These are phyloP conservation scores for Rubus parviflorus DNA, from an alignment of 306 rosid genomes.

Conservation along the genomic window DNA sequence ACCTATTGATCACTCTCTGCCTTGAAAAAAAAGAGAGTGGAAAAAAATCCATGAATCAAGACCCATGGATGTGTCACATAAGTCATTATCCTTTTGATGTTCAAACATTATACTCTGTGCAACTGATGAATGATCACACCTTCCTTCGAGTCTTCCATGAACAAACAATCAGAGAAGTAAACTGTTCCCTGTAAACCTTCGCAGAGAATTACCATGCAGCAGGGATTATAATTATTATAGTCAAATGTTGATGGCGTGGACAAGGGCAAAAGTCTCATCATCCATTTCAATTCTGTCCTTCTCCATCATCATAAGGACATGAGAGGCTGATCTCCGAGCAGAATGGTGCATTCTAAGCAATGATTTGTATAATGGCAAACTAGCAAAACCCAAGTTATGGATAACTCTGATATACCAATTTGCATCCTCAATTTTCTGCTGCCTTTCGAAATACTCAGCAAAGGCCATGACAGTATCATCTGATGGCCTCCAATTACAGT, in stretches of 20 bases:
- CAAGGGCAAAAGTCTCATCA: conserved; percentile 49
- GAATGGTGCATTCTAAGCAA: conserved; percentile 56
- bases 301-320: conserved; percentile 57
- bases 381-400: conserved; percentile 44
- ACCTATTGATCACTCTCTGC: background rate
- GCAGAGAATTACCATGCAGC: background rate
- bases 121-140: background rate
- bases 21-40: background rate
- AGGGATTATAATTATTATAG: conserved; percentile 8
- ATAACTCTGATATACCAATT: conserved; percentile 38
- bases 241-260: conserved; percentile 31
- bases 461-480: conserved; percentile 45
- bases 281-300: conserved; percentile 51
- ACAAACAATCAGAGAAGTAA: background rate
- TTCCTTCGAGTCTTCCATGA: background rate
- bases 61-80: background rate
- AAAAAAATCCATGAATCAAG: background rate
- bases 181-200: background rate
- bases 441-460: conserved; percentile 54
- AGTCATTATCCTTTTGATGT: background rate
- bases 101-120: background rate
- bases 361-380: conserved; percentile 50
- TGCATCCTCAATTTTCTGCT: conserved; percentile 50
- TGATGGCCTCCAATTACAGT: conserved; percentile 67
- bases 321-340: conserved; percentile 42